These are phyloP conservation scores for Begonia masoniana DNA, from an alignment of 306 rosid species.

Conservation along the genomic window DNA sequence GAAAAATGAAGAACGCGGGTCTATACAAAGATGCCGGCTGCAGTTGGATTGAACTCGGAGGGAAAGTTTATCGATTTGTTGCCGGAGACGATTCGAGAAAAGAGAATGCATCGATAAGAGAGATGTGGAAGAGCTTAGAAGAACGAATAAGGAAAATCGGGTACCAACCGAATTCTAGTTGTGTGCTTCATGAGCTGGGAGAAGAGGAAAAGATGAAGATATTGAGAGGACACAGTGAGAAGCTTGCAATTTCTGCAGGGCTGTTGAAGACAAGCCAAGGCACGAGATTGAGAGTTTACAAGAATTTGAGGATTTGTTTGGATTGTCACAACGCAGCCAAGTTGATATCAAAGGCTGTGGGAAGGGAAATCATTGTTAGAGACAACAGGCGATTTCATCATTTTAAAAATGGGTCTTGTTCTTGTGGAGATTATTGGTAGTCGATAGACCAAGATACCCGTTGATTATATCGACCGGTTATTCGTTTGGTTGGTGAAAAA, in stretches of 20 bases:
- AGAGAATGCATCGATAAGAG: conserved; percentile 14
- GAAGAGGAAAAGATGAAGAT: conserved; percentile 53
- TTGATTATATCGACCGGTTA: too few species aligned
- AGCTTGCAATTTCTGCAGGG: conserved; percentile 72
- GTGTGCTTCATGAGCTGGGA: conserved; percentile 68
- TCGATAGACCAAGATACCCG: conserved; percentile 29
- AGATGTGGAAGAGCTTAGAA: conserved; percentile 58
- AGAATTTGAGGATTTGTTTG: conserved; percentile 64
- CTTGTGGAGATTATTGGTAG: conserved; percentile 83
- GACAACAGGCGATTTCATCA: conserved; percentile 82
- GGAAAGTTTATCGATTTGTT: conserved; percentile 51
- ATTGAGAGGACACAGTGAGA: conserved; percentile 61
- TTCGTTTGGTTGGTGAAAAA: too few species aligned
- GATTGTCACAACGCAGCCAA: conserved; percentile 82
- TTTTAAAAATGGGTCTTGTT: conserved; percentile 57
- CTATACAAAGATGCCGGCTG: conserved; percentile 62
- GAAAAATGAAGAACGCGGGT: conserved; percentile 53
- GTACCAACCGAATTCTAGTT: conserved; percentile 51
- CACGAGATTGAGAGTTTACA: conserved; percentile 45
- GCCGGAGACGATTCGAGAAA: conserved; percentile 37
- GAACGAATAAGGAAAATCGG: conserved; percentile 50
- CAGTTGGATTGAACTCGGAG: conserved; percentile 78
- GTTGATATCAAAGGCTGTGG: conserved; percentile 43
- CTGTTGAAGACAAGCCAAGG: conserved; percentile 43
- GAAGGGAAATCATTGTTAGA: conserved; percentile 57